These are phyloP conservation scores for Claviceps purpurea DNA, from an alignment of 2,329 filamentous ascomycete genomes.

Conservation along the genomic window DNA sequence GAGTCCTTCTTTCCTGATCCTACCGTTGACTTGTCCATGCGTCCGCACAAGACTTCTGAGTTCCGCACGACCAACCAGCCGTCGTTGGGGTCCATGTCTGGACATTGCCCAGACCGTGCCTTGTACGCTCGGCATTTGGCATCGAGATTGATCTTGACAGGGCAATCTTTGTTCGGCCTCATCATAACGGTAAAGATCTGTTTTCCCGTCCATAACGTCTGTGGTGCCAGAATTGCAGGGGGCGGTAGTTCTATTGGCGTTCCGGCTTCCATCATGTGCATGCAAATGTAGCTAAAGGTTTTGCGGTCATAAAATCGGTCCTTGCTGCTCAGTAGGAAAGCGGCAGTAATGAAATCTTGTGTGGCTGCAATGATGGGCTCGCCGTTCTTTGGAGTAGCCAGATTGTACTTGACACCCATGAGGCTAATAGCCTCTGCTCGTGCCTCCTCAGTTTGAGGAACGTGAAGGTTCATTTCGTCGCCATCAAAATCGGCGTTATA, in stretches of 20 bases:
- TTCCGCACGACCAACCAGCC: constrained; percentile 88
- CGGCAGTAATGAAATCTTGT: constrained; percentile 96
- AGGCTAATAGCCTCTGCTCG: constrained; percentile 87
- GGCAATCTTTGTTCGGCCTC: constrained; percentile 73
- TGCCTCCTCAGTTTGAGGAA: constrained; percentile 94
- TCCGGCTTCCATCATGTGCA: constrained; percentile 81
- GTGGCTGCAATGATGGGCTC: constrained; percentile 98
- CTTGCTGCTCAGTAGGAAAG: constrained; percentile 82
- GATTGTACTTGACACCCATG: constrained; percentile 96
- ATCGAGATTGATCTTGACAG: constrained; percentile 81
- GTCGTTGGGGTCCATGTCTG: constrained; percentile 75
- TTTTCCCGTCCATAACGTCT: constrained; percentile 89
- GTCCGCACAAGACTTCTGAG: constrained; percentile 92
- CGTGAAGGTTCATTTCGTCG: constrained; percentile 98
- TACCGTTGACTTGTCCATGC: constrained; percentile 97
- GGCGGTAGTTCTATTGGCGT: constrained; percentile 73
- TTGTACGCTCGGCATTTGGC: constrained; percentile 49
- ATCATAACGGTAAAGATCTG: constrained; percentile 88
- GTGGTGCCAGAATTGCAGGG: constrained; percentile 73
- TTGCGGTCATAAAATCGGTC: constrained; percentile 85
- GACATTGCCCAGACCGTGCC: constrained; percentile 34
- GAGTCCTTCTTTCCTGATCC: constrained; percentile 96
- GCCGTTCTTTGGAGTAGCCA: constrained; percentile 92
- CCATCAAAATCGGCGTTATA: constrained; percentile 99
- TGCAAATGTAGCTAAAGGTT: constrained; percentile 78